A percentile compares a stretch with the other conserved stretches of the same genome.
These are phyloP conservation scores for Scutellaria barbata DNA, from an alignment of 257 asterid genomes.

Conservation along the genomic window DNA sequence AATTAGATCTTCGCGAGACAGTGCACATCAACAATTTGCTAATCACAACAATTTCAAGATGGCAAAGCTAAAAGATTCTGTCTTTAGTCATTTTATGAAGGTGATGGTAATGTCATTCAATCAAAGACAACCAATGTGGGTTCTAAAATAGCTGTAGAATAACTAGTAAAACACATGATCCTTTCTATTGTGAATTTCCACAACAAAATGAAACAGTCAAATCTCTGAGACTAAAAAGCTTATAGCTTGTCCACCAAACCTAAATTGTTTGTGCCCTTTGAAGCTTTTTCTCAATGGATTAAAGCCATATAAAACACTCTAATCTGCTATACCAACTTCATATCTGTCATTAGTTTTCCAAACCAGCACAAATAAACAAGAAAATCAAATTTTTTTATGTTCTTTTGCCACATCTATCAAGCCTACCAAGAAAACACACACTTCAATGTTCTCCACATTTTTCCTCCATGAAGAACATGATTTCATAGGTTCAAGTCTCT, in stretches of 20 bases:
- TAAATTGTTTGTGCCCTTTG: background rate
- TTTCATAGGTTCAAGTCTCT: background rate
- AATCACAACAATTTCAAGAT: background rate
- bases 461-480: constrained; percentile 13
- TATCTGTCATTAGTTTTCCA: background rate
- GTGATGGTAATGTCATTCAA: background rate
- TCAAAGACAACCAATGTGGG: background rate
- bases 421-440: background rate
- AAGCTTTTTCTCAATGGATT: background rate
- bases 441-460: background rate
- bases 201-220: background rate
- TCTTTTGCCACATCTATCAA: background rate
- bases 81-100: constrained; percentile 1
- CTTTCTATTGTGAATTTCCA: background rate
- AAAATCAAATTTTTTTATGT: no score
- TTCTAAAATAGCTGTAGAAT: background rate
- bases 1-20: background rate
- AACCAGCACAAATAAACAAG: background rate
- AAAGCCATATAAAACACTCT: background rate
- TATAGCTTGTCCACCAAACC: background rate
- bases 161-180: background rate
- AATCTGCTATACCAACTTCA: background rate
- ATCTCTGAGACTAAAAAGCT: background rate
- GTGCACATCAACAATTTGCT: constrained; percentile 4
- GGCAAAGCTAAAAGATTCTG: background rate